Base-by-base conservation (phyloP, 129 eudicot genomes). In the Scalesia atractyloides region DNA sequence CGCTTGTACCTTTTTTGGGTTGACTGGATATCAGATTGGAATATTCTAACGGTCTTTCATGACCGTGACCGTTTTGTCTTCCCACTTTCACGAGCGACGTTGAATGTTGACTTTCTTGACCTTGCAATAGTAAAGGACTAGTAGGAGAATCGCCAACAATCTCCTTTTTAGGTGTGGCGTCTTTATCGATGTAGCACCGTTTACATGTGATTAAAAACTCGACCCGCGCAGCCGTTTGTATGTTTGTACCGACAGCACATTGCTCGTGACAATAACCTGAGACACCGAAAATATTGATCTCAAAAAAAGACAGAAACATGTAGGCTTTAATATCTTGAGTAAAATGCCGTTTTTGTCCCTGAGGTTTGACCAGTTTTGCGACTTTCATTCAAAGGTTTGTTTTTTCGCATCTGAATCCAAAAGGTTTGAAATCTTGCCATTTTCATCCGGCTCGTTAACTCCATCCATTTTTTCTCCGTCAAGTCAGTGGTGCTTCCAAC, bases 231-330 rank as follows among this genome's bases (percentile, higher is more conserved):
- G 47, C 79, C 70, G 39, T 67, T 20, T 71, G 83, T 76, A 76
- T 77, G 19, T 84, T 68, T 66, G 87, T 80, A 69, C 88, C 87
- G 39, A 73, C 51, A 4, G 88, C 76, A 70, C 99, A 95, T 19
- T 77, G 80, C 76, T 73, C 85, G 24, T 95, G 99, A 80, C 96
- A 95, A 60, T 77, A 83, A 81, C 99, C 99, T 95, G 87, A 34
- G 15, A 63, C 30, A 8, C 24, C 47, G 17, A 13, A 56, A 54
- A 26, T 16, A 49, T 12, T 26, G 52, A 48, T 48, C 12, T 9
- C 48, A 73, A 50, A 10, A 5, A 69, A 19, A 26, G 37, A 5
- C 5, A 56, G 26, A 30, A 30, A 30, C 34, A 30, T 30, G 4
- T 30, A 30, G 34, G 34, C 3, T 30, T 30, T 30, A 30, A 2